Evolutionary conservation across 306 rosid species (phyloP).

Genomic region (Begonia masoniana): DNA sequence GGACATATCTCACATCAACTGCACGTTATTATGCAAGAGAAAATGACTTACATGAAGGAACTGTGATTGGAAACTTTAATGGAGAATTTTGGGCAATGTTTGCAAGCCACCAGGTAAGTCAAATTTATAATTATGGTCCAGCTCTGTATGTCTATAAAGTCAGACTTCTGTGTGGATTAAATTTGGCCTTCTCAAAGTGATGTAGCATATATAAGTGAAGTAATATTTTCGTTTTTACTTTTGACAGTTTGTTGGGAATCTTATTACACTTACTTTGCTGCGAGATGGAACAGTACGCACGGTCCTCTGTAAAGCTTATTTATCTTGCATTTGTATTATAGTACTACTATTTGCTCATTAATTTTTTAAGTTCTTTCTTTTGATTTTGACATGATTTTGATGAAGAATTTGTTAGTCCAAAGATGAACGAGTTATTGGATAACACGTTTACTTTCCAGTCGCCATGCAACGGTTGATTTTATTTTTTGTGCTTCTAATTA

Average conservation of each 20-base stretch:
- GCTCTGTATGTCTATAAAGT: too few relatives aligned
- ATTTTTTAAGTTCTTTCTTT: constrained; percentile 11
- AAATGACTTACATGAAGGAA: constrained; percentile 54
- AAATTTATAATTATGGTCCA: background rate
- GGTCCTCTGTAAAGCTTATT: background rate
- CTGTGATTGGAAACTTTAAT: constrained; percentile 77
- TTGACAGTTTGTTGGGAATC: constrained; percentile 88
- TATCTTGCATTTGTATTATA: too few relatives aligned
- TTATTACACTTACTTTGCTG: constrained; percentile 58
- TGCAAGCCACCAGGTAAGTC: constrained; percentile 72
- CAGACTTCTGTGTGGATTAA: too few relatives aligned
- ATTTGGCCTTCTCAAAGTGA: too few relatives aligned
- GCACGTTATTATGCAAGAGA: constrained; percentile 72
- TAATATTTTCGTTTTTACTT: background rate
- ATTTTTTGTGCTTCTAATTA: constrained; percentile 8
- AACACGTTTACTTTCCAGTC: too few relatives aligned
- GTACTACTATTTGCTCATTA: background rate
- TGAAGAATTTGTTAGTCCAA: too few relatives aligned
- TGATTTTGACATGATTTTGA: too few relatives aligned
- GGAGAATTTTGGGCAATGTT: constrained; percentile 87
- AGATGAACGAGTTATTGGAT: too few relatives aligned
- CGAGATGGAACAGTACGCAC: constrained; percentile 47
- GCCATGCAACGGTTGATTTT: background rate
- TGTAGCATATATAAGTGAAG: too few relatives aligned
- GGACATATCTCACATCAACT: constrained; percentile 77